Base-by-base conservation (phyloP, 2,329 filamentous ascomycete genomes). In the Pezicula neosporulosa region DNA sequence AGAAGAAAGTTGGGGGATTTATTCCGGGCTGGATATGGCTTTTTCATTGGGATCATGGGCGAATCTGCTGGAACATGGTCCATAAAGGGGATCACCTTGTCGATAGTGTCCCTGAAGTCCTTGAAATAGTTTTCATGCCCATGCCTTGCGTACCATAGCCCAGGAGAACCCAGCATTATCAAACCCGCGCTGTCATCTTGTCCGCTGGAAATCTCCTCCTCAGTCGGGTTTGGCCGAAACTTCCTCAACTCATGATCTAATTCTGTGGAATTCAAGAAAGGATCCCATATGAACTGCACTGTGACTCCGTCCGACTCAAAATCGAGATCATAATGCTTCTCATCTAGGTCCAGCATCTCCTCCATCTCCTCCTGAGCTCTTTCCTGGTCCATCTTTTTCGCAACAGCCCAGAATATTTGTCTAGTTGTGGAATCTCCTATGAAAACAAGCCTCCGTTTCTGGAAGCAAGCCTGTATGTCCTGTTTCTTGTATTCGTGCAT, bases 251-350 rank as follows among this genome's bases (percentile, higher is more conserved):
- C 71, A 13, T 67, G 60, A 21, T 70, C 61, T 27, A 78, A 59
- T 8, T 60, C 59, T 0, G 75, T 73, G 27, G 75, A 72, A 62
- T 86, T 80, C 21, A 86, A 69, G 67, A 72, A 84, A 0, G 83
- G 83, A 63, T 87, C 82, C 81, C 81, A 86, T 10, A 83, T 64
- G 55, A 83, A 85, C 44, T 78, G 69, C 24, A 85, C 58, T 27
- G 63, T 71, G 2, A 80, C 70, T n/a, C 70, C 72, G 13, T 69
- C 68, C 2, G 71, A 70, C 6, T 67, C 64, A 50, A 78, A 73
- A 4, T 68, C 65, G 6, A 78, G 62, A 62, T 80, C 70, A 15
- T 63, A 61, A 54, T 79, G 76, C 49, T 75, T 74, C 38, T 69
- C 61, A 27, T 63, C 59, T 3, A 56, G 51, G 15, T 64, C 61